These are phyloP conservation scores for Tillandsia fasciculata DNA, from an alignment of 176 grass and related monocot genomes.

Conservation along the genomic window DNA sequence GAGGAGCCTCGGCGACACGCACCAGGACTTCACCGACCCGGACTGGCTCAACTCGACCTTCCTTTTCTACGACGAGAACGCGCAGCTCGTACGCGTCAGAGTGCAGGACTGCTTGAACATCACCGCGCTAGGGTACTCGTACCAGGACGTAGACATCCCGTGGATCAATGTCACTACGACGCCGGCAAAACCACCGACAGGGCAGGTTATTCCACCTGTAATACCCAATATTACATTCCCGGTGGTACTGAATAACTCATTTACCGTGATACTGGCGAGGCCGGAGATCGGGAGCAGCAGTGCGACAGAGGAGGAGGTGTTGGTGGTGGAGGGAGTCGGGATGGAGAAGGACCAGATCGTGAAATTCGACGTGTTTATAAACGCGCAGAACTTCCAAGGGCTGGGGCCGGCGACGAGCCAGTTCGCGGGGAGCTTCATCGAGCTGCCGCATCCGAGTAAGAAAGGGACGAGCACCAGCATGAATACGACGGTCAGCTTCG, in stretches of 20 bases:
- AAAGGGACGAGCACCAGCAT: not conserved
- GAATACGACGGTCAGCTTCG: slow-evolving; percentile 37
- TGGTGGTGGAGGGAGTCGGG: slow-evolving; percentile 40
- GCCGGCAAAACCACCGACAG: slow-evolving; percentile 1
- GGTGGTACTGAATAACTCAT: slow-evolving; percentile 11
- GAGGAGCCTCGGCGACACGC: slow-evolving; percentile 27
- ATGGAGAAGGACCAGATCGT: slow-evolving; percentile 24
- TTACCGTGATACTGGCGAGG: slow-evolving; percentile 28
- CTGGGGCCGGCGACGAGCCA: slow-evolving; percentile 8
- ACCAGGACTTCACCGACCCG: slow-evolving; percentile 17
- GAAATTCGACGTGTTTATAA: slow-evolving; percentile 70
- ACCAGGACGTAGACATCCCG: slow-evolving; percentile 30
- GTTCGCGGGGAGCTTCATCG: slow-evolving; percentile 49
- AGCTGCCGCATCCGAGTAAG: slow-evolving; percentile 36
- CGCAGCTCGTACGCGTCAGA: slow-evolving; percentile 28
- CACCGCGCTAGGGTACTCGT: slow-evolving; percentile 24
- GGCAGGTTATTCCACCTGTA: not conserved
- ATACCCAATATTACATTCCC: slow-evolving; percentile 21
- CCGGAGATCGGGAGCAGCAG: slow-evolving; percentile 28
- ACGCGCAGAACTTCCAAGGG: slow-evolving; percentile 9
- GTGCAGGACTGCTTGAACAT: slow-evolving; percentile 26
- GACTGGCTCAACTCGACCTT: slow-evolving; percentile 49
- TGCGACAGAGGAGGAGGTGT: slow-evolving; percentile 28
- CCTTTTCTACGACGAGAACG: slow-evolving; percentile 57
- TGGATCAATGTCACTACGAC: slow-evolving; percentile 24